Evolutionary conservation across 345 rosid species (phyloP).

Genomic region (Jatropha curcas): DNA sequence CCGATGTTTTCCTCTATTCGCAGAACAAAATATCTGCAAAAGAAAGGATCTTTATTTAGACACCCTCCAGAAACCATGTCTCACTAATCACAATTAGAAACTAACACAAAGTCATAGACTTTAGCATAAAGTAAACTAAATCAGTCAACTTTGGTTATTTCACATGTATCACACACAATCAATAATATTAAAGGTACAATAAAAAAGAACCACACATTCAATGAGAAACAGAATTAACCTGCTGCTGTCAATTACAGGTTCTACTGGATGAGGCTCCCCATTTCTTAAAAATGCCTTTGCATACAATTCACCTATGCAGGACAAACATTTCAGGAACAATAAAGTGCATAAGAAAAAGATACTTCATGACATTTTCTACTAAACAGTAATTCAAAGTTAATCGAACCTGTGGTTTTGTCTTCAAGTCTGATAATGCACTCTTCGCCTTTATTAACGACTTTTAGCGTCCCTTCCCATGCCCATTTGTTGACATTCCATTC

Average conservation of each 20-base stretch:
- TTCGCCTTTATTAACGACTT: constrained; percentile 91
- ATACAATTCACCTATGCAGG: constrained; percentile 67
- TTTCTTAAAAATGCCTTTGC: constrained; percentile 92
- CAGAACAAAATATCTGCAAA: constrained; percentile 97
- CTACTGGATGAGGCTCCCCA: constrained; percentile 96
- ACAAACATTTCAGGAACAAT: constrained; percentile 6
- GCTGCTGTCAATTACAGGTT: constrained; percentile 98
- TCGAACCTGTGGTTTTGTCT: constrained; percentile 72
- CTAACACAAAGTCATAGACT: not conserved
- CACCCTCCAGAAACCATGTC: constrained; percentile 6
- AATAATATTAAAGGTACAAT: constrained; percentile 1
- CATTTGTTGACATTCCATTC: constrained; percentile 99
- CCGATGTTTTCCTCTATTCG: constrained; percentile 97
- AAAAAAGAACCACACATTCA: constrained; percentile 13
- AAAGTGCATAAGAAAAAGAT: not conserved
- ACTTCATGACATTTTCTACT: constrained; percentile 9
- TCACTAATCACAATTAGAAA: constrained; percentile 11
- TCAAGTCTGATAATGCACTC: constrained; percentile 96
- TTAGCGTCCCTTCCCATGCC: constrained; percentile 94
- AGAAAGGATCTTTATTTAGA: constrained; percentile 23
- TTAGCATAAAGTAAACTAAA: not conserved
- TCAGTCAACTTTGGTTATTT: constrained; percentile 11
- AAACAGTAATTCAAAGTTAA: constrained; percentile 20
- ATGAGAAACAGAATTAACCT: constrained; percentile 51
- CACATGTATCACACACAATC: not conserved